These are phyloP conservation scores for Darksidea phi DNA, from an alignment of 495 filamentous ascomycete species.

Conservation along the genomic window DNA sequence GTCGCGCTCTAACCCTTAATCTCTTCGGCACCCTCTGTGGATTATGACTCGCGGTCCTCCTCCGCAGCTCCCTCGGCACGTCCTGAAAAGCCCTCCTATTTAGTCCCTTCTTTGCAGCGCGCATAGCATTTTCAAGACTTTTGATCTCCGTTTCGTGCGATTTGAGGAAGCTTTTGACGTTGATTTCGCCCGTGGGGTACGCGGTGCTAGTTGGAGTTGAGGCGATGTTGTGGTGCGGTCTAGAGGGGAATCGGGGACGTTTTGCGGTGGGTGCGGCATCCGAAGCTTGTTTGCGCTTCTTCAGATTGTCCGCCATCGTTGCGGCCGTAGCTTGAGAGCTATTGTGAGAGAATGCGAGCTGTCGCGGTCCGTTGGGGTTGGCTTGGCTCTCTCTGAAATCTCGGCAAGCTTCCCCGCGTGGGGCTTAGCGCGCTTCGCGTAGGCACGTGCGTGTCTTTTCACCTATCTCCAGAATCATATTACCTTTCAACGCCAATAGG, in stretches of 20 bases:
- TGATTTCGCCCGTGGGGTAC: constrained; percentile 32
- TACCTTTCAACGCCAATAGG: background rate
- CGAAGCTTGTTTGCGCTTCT: constrained; percentile 18
- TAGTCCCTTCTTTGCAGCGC: constrained; percentile 63
- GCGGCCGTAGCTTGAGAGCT: background rate
- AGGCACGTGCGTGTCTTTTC: constrained; percentile 13
- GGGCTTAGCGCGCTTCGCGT: constrained; percentile 11
- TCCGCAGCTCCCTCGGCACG: constrained; percentile 77
- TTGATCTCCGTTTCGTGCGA: constrained; percentile 86
- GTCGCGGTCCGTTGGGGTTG: background rate
- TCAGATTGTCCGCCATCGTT: constrained; percentile 22
- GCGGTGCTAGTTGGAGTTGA: constrained; percentile 13
- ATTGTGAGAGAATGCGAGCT: background rate
- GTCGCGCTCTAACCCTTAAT: constrained; percentile 65
- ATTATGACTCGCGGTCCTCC: constrained; percentile 93
- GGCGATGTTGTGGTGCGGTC: constrained; percentile 13
- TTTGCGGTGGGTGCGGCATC: constrained; percentile 7
- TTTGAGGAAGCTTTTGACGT: constrained; percentile 59
- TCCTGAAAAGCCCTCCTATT: constrained; percentile 81
- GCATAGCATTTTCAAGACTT: constrained; percentile 76
- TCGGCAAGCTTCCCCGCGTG: constrained; percentile 1
- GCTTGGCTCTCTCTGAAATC: background rate
- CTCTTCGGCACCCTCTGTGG: constrained; percentile 84
- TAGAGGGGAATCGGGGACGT: constrained; percentile 18
- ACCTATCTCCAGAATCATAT: background rate